Conservation (phyloP, 2,329 filamentous ascomycete species). For the Blastomyces silverae region DNA sequence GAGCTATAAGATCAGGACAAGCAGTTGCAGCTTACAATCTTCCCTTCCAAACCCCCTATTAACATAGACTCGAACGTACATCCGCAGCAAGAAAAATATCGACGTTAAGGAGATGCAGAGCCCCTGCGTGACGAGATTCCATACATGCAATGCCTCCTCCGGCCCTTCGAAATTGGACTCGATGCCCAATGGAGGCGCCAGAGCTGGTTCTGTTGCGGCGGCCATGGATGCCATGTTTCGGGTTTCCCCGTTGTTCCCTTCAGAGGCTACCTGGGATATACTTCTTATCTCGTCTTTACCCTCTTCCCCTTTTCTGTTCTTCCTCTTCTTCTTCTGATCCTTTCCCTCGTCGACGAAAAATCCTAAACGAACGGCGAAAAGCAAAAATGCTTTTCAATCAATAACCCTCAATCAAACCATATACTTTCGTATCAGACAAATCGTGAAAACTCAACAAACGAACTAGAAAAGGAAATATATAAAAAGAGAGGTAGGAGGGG, state of each 20-base stretch:
- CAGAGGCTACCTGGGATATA: neutral
- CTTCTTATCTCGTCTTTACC: neutral
- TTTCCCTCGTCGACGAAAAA: neutral
- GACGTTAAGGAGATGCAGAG: slow-evolving; percentile 28
- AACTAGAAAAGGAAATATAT: neutral
- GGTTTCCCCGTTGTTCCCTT: neutral
- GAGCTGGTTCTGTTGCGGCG: neutral
- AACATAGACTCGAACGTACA: slow-evolving; percentile 25
- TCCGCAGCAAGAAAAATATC: slow-evolving; percentile 25
- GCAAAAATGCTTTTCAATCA: neutral
- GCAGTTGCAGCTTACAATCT: slow-evolving; percentile 25
- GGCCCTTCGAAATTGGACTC: slow-evolving; percentile 15
- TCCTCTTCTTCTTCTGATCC: neutral
- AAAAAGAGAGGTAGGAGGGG: neutral
- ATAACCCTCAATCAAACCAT: neutral
- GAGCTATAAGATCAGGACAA: neutral
- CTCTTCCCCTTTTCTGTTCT: neutral
- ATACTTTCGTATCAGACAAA: neutral
- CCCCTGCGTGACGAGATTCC: slow-evolving; percentile 27
- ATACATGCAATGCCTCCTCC: slow-evolving; percentile 25
- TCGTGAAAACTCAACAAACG: neutral
- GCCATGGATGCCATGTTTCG: neutral
- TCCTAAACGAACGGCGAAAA: slow-evolving; percentile 7
- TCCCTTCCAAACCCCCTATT: slow-evolving; percentile 25
- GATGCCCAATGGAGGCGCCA: slow-evolving; percentile 12